These are phyloP conservation scores for Coleophoma eucalyptorum DNA, from an alignment of 2,329 filamentous ascomycete species.

Conservation along the genomic window DNA sequence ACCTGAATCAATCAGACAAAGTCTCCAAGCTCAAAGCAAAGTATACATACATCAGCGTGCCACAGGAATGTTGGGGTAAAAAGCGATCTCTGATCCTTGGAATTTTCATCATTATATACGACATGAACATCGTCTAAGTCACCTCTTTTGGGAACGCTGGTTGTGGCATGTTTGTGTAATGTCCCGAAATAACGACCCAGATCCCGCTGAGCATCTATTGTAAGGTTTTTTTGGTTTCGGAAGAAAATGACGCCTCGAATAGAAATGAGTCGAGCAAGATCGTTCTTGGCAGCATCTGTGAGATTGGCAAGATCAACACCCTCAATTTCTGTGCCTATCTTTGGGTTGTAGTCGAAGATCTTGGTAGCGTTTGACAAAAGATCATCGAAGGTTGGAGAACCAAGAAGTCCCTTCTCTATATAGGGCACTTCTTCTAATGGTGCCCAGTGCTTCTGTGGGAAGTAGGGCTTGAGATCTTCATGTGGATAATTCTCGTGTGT, in stretches of 20 bases:
- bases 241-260: conserved; percentile 55
- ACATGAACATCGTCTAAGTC: conserved; percentile 54
- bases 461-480: conserved; percentile 46
- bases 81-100: conserved; percentile 46
- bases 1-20: no score
- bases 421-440: conserved; percentile 44
- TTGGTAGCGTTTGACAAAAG: conserved; percentile 47
- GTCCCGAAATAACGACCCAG: conserved; percentile 48
- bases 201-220: conserved; percentile 47
- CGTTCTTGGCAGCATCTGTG: conserved; percentile 40
- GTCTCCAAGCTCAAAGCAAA: no score
- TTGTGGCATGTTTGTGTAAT: conserved; percentile 52
- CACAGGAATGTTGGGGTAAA: conserved; percentile 49
- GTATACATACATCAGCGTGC: conserved; percentile 31
- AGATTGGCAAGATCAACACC: conserved; percentile 41
- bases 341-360: conserved; percentile 47
- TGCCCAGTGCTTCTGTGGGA: conserved; percentile 49
- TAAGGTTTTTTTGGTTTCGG: conserved; percentile 48
- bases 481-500: conserved; percentile 44
- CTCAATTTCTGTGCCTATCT: conserved; percentile 33
- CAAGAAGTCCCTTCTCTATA: conserved; percentile 48
- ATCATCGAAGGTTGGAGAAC: conserved; percentile 49
- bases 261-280: conserved; percentile 46
- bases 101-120: conserved; percentile 48
- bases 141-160: conserved; percentile 40